Base-by-base conservation (phyloP, 176 grass and related monocot species). In the Cenchrus purpureus region DNA sequence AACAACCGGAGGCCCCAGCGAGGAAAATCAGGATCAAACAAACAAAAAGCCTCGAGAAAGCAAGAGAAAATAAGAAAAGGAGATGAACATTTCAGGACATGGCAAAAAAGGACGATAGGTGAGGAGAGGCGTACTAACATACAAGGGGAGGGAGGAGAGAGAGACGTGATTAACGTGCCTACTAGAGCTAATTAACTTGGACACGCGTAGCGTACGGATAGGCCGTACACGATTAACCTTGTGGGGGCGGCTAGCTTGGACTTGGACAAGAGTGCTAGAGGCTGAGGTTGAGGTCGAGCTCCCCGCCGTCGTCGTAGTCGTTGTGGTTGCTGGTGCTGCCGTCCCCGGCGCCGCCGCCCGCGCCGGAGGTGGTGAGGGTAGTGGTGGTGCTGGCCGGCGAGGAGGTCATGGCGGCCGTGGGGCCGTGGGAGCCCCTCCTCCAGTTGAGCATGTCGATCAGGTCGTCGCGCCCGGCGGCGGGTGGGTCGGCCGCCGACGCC, bases 361-460 rank as follows among this genome's bases (percentile, higher is more conserved):
- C 59, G 44, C 31, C 20, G 50, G 73, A 49, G 49, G 83, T 83
- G 73, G 82, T 80, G 48, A 77, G 40, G 0, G 69, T 80, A 25
- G 81, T 79, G 25, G 71, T 87, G 71, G 77, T 86, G 86, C 81
- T 87, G 52, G 55, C n/a, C 6, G 84, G 86, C 5, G 82, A 86
- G 1, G 53, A 31, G 32, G 85, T 87, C 37, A 79, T 43, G 66
- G 79, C 45, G 40, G 65, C 68, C 4, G 76, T 79, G 49, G 79
- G 59, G 12, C 86, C 78, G 84, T 93, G 87, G 46, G 85, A 95
- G 54, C 91, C 95, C 87, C 95, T 87, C 76, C 79, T 86, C 95
- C 95, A 98, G 80, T 98, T 98, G 46, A 98, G 93, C 65, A 98
- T 76, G 87, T 92, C 91, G 60, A 98, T 90, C 71, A 93, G 78